Percentiles rank a stretch among this genome's conserved stretches.
Evolutionary conservation across 371 early-diverging fungal genomes (phyloP).

Genomic region (Rhizopus sp.): DNA sequence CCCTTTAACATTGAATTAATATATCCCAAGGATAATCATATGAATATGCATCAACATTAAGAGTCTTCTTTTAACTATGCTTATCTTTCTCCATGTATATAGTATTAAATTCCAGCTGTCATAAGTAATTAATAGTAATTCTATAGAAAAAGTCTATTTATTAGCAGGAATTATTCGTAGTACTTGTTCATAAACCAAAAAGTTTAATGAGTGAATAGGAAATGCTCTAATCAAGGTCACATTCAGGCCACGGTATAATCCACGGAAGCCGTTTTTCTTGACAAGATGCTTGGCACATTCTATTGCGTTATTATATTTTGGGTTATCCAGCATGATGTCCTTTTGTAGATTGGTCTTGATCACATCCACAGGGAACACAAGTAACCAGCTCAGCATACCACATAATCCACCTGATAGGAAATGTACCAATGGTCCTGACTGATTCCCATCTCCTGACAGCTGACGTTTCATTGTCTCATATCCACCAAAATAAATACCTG

Average conservation of each 20-base stretch:
- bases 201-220: conserved; percentile 82
- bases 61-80: too few relatives aligned
- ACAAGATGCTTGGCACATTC: conserved; percentile 61
- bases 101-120: too few relatives aligned
- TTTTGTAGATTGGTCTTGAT: conserved; percentile 77
- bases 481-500: conserved; percentile 75
- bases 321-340: conserved; percentile 60
- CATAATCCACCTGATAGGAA: conserved; percentile 76
- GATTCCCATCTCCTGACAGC: conserved; percentile 37
- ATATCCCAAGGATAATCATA: too few relatives aligned
- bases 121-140: neutral
- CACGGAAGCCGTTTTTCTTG: conserved; percentile 55
- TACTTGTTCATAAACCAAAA: conserved; percentile 77
- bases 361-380: conserved; percentile 80
- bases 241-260: conserved; percentile 73
- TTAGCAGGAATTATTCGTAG: conserved; percentile 38
- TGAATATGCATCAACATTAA: too few relatives aligned
- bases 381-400: conserved; percentile 77
- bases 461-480: conserved; percentile 73
- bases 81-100: too few relatives aligned
- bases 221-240: conserved; percentile 79
- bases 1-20: too few relatives aligned
- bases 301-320: conserved; percentile 45
- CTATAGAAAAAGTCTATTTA: too few relatives aligned
- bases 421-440: conserved; percentile 62